Percentiles rank a stretch among this genome's conserved stretches.
phyloP scores from a whole-genome alignment of 495 filamentous ascomycete species.

The Xylona heveae region DNA sequence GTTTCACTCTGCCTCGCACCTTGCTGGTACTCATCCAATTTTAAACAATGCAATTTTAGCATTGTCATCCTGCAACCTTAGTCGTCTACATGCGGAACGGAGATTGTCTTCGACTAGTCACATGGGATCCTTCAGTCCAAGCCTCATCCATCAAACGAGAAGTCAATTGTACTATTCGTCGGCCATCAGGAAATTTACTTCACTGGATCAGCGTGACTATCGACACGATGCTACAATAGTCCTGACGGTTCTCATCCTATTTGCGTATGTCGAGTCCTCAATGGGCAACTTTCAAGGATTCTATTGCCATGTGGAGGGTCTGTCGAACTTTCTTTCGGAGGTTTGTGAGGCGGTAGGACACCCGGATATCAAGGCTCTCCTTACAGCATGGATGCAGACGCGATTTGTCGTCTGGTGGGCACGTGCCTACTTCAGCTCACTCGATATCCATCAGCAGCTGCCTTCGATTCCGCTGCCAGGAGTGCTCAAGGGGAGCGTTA shows the following conservation, averaged over 20 bases:
- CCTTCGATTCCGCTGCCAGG: slow-evolving; percentile 5
- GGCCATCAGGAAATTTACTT: slow-evolving; percentile 8
- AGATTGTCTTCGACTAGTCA: not conserved
- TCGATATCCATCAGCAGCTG: slow-evolving; percentile 7
- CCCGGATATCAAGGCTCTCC: slow-evolving; percentile 6
- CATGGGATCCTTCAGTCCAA: slow-evolving; percentile 9
- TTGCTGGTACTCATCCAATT: slow-evolving; percentile 1
- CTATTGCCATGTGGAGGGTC: slow-evolving; percentile 11
- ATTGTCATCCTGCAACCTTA: slow-evolving; percentile 12
- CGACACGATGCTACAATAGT: slow-evolving; percentile 3
- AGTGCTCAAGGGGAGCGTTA: slow-evolving; percentile 1
- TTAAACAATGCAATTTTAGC: slow-evolving; percentile 12
- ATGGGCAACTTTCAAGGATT: slow-evolving; percentile 15
- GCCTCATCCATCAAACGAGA: slow-evolving; percentile 10
- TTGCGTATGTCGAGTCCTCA: slow-evolving; percentile 13
- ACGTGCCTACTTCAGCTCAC: slow-evolving; percentile 11
- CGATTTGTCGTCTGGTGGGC: slow-evolving; percentile 14
- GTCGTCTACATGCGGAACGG: slow-evolving; percentile 9
- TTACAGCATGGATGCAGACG: slow-evolving; percentile 12
- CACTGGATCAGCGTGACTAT: slow-evolving; percentile 4
- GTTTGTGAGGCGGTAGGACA: no score
- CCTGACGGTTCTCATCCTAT: slow-evolving; percentile 9
- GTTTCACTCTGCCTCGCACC: slow-evolving; percentile 4
- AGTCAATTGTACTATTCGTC: slow-evolving; percentile 14
- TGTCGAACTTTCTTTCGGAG: slow-evolving; percentile 6